A percentile compares a stretch with the other conserved stretches of the same genome.
These are phyloP conservation scores for Metarhizium album DNA, from an alignment of 2,329 filamentous ascomycete genomes.

Conservation along the genomic window DNA sequence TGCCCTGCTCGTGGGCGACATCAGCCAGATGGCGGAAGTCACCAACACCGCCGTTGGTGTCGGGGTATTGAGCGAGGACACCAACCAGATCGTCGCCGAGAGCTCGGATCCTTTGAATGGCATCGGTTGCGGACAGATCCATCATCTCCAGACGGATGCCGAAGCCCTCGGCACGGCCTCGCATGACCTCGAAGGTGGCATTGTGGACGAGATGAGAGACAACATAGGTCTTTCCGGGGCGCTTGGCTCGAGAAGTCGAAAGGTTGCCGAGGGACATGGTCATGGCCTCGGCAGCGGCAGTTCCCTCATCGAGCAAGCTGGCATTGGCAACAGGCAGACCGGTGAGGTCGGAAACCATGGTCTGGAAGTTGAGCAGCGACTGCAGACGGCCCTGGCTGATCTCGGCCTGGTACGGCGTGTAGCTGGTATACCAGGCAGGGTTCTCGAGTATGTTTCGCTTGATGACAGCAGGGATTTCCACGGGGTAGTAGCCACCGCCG, in stretches of 20 bases:
- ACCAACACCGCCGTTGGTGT: conserved; percentile 71
- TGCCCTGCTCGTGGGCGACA: conserved; percentile 64
- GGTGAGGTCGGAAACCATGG: conserved; percentile 79
- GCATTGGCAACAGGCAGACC: conserved; percentile 82
- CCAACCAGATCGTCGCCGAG: conserved; percentile 76
- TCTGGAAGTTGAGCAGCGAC: conserved; percentile 92
- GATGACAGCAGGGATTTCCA: conserved; percentile 80
- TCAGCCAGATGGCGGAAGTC: conserved; percentile 68
- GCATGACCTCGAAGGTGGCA: conserved; percentile 75
- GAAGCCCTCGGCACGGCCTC: conserved; percentile 82
- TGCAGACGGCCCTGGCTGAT: conserved; percentile 92
- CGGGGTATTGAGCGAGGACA: conserved; percentile 89
- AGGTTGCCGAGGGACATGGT: conserved; percentile 77
- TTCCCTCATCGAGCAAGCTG: conserved; percentile 81
- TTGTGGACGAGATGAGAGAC: conserved; percentile 76
- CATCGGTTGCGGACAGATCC: conserved; percentile 56
- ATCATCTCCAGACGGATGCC: conserved; percentile 67
- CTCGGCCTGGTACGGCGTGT: conserved; percentile 94
- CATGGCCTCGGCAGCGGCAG: conserved; percentile 91
- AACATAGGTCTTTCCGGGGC: conserved; percentile 67
- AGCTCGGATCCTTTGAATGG: conserved; percentile 54
- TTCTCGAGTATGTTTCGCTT: conserved; percentile 88
- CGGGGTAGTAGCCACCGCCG: conserved; percentile 79
- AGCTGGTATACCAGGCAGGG: conserved; percentile 95
- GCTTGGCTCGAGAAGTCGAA: conserved; percentile 59